Percentiles rank a stretch among this genome's conserved stretches.
Conservation (phyloP, 2,329 filamentous ascomycete species). For the Lasiodiplodia theobromae region DNA sequence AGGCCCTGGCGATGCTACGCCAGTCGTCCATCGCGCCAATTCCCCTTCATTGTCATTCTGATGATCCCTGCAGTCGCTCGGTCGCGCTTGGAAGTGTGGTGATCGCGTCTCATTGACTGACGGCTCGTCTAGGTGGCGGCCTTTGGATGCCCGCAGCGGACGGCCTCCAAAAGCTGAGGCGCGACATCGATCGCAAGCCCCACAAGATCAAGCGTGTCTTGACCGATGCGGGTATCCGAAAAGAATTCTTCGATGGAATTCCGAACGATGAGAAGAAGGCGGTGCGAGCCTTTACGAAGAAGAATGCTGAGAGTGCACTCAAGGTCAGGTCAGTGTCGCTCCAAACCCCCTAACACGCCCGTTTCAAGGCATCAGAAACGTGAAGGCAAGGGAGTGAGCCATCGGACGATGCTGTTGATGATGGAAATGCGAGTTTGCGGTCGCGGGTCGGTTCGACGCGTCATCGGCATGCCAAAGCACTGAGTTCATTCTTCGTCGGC, state of each 20-base stretch:
- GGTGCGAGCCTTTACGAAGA: slow-evolving; percentile 70
- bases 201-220: slow-evolving; percentile 73
- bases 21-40: slow-evolving; percentile 5
- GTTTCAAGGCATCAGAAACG: neutral
- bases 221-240: slow-evolving; percentile 65
- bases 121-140: slow-evolving; percentile 67
- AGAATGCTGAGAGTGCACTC: slow-evolving; percentile 76
- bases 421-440: neutral
- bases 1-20: neutral
- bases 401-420: neutral
- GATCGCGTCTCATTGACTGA: slow-evolving; percentile 24
- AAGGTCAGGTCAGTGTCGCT: slow-evolving; percentile 76
- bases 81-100: neutral
- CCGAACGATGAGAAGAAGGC: slow-evolving; percentile 65
- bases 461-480: slow-evolving; percentile 1
- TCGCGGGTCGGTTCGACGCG: slow-evolving; percentile 8
- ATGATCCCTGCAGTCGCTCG: neutral
- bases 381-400: neutral
- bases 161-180: slow-evolving; percentile 71
- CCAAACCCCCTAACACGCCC: slow-evolving; percentile 5
- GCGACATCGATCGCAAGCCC: slow-evolving; percentile 77
- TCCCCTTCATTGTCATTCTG: neutral
- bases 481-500: neutral
- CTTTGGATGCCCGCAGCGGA: slow-evolving; percentile 78
- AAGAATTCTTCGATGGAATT: slow-evolving; percentile 68